Conservation (phyloP, 306 rosid species). For the Quercus glauca region DNA sequence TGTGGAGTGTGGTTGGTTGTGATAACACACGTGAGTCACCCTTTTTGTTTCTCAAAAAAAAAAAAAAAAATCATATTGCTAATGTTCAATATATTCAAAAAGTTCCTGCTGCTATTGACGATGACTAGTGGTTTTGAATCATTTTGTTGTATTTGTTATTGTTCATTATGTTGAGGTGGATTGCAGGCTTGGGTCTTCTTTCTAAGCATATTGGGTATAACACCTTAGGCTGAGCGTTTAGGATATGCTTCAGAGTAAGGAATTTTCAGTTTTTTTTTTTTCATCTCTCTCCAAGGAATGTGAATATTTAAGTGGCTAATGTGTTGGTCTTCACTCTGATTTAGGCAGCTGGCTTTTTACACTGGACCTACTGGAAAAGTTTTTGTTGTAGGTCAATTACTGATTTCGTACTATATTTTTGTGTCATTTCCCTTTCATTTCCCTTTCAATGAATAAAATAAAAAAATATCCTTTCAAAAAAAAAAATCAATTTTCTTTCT, state of each 20-base stretch:
- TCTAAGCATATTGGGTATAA: conserved; percentile 67
- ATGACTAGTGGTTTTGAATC: background rate
- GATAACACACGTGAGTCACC: no score
- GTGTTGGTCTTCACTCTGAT: background rate
- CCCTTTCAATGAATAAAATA: conserved; percentile 24
- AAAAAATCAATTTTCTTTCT: background rate
- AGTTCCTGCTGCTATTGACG: no score
- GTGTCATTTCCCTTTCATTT: conserved; percentile 19
- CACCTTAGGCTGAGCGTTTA: conserved; percentile 78
- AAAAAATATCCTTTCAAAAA: no score
- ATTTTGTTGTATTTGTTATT: conserved; percentile 1
- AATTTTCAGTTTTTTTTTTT: background rate
- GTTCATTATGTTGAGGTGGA: conserved; percentile 24
- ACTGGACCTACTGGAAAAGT: no score
- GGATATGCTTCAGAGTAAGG: conserved; percentile 41
- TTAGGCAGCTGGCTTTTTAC: no score
- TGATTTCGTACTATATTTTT: no score
- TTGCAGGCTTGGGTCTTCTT: conserved; percentile 57
- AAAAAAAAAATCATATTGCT: no score
- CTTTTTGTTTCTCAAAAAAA: no score
- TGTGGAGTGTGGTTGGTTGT: rapidly evolving
- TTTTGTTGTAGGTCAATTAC: no score
- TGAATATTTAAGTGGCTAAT: conserved; percentile 17
- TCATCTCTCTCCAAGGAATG: background rate
- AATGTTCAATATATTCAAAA: no score